Percentiles rank a stretch among this genome's conserved stretches.
Evolutionary conservation across 306 rosid species (phyloP).

Genomic region (Hylodesmum podocarpum): DNA sequence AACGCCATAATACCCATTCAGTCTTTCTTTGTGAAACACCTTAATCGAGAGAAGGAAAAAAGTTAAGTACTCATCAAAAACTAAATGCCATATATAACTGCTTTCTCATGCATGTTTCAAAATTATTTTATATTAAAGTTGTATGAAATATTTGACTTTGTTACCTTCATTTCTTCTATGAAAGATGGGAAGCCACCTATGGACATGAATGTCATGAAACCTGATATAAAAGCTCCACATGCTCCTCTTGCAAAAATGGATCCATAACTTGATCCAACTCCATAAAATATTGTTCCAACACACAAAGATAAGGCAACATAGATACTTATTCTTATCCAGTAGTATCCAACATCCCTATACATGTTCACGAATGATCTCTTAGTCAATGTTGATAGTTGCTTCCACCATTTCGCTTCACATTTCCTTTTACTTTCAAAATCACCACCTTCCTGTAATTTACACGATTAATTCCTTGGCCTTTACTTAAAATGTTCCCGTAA

Average conservation of each 20-base stretch:
- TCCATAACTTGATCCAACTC: constrained; percentile 58
- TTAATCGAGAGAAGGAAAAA: constrained; percentile 21
- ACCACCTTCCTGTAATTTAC: constrained; percentile 55
- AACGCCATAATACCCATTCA: constrained; percentile 73
- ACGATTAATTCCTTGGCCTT: neutral
- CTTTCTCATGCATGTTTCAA: neutral
- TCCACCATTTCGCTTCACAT: constrained; percentile 73
- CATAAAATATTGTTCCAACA: constrained; percentile 68
- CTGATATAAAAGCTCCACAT: constrained; percentile 81
- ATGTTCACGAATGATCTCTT: constrained; percentile 78
- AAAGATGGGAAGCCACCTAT: constrained; percentile 96
- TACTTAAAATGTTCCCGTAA: neutral
- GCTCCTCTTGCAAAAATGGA: constrained; percentile 86
- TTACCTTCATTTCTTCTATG: constrained; percentile 93
- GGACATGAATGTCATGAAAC: constrained; percentile 96
- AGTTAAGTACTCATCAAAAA: neutral
- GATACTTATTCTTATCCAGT: constrained; percentile 77
- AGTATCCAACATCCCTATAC: constrained; percentile 87
- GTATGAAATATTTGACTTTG: neutral
- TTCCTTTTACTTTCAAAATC: constrained; percentile 43
- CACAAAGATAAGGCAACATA: constrained; percentile 66
- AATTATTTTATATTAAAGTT: neutral
- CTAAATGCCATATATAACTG: neutral
- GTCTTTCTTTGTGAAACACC: constrained; percentile 80
- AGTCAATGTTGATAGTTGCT: constrained; percentile 76